Evolutionary conservation across 192 early-diverging fungal species (phyloP).

Genomic region (Podila minutissima): DNA sequence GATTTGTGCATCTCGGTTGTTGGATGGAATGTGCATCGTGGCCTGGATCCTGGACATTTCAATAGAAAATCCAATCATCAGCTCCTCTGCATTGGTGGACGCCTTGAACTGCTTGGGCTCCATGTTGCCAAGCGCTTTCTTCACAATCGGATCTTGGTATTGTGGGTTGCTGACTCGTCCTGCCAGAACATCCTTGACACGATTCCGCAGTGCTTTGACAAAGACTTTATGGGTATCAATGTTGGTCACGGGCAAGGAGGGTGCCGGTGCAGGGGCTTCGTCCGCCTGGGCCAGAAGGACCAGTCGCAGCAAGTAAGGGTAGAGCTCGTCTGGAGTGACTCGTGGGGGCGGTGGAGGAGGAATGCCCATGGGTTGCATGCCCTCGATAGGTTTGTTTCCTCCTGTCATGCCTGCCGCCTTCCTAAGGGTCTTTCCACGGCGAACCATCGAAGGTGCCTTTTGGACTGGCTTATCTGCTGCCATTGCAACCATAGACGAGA

Average conservation of each 20-base stretch:
- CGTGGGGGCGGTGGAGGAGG: constrained; percentile 9
- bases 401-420: constrained; percentile 42
- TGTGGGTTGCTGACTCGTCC: constrained; percentile 54
- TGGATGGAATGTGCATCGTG: constrained; percentile 45
- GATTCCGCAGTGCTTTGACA: constrained; percentile 46
- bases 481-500: constrained; percentile 39
- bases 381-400: background rate
- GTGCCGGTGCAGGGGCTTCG: constrained; percentile 13
- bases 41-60: constrained; percentile 51
- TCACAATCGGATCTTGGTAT: constrained; percentile 59
- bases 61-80: constrained; percentile 55
- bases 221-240: constrained; percentile 59
- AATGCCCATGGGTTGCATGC: constrained; percentile 2
- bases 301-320: constrained; percentile 39
- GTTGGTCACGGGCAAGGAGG: constrained; percentile 19
- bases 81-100: constrained; percentile 56
- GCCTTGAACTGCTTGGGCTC: constrained; percentile 56
- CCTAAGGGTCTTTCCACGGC: constrained; percentile 31
- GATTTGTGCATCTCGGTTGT: constrained; percentile 55
- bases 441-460: constrained; percentile 37
- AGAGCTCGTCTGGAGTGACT: constrained; percentile 29
- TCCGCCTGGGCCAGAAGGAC: constrained; percentile 37
- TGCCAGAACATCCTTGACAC: constrained; percentile 58
- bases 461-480: constrained; percentile 25
- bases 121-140: constrained; percentile 37